A percentile compares a stretch with the other conserved stretches of the same genome.
phyloP scores from a whole-genome alignment of 331 rosid genomes.

The Telfairia occidentalis region DNA sequence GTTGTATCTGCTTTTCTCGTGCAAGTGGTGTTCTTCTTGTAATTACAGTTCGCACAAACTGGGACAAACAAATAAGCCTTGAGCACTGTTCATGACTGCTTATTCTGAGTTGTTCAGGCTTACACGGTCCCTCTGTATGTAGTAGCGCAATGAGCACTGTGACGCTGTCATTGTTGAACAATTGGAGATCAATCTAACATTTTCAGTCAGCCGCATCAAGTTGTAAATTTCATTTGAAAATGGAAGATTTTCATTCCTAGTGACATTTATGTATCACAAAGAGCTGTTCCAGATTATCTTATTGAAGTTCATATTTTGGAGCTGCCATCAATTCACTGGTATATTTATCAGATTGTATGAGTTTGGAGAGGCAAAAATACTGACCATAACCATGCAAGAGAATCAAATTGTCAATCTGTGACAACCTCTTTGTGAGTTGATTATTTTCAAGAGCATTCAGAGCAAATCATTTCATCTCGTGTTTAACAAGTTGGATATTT shows the following conservation, averaged over 20 bases:
- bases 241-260: background rate
- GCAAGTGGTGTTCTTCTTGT: conserved; percentile 4
- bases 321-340: background rate
- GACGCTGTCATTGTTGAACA: background rate
- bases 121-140: background rate
- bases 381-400: no score
- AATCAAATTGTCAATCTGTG: background rate
- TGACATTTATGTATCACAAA: background rate
- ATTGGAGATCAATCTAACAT: background rate
- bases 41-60: background rate
- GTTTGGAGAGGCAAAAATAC: no score
- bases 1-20: conserved; percentile 9
- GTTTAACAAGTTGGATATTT: background rate
- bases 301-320: background rate
- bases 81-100: background rate
- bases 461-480: background rate
- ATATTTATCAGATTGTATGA: no score
- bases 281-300: background rate
- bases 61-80: conserved; percentile 13
- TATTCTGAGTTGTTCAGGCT: background rate
- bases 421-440: background rate
- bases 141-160: background rate
- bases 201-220: no score
- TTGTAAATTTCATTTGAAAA: no score
- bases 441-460: no score